Evolutionary conservation across 1,284 basidiomycete species (phyloP).

Genomic region (Cryptococcus jaspeensis): DNA sequence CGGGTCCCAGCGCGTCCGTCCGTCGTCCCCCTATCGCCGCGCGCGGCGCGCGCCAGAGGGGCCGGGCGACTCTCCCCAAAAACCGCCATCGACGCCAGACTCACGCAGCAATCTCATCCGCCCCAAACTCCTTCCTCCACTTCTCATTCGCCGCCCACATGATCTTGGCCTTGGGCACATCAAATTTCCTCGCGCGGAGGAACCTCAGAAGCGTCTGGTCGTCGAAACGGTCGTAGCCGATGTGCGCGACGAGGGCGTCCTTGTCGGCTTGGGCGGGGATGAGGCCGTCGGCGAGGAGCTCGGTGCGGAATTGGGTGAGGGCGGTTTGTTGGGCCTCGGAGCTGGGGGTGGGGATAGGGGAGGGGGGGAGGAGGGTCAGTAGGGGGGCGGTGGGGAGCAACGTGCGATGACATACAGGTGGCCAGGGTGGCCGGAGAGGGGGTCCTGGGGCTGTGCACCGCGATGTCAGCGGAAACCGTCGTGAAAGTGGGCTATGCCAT

Average conservation of each 20-base stretch:
- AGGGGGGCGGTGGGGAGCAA: not conserved
- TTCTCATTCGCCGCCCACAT: slow-evolving; percentile 84
- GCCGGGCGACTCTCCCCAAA: no score
- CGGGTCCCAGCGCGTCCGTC: not conserved
- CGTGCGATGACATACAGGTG: slow-evolving; percentile 59
- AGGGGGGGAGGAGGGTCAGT: not conserved
- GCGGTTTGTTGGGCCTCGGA: slow-evolving; percentile 67
- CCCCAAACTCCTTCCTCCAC: slow-evolving; percentile 86
- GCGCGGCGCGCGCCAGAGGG: no score
- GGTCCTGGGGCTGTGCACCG: slow-evolving; percentile 45
- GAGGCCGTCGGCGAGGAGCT: slow-evolving; percentile 55
- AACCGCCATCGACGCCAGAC: slow-evolving; percentile 30
- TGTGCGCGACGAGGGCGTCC: slow-evolving; percentile 36
- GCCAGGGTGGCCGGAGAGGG: slow-evolving; percentile 73
- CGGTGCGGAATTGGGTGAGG: slow-evolving; percentile 69
- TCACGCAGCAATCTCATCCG: slow-evolving; percentile 82
- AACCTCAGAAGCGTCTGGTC: slow-evolving; percentile 82
- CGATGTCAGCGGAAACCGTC: no score
- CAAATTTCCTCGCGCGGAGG: slow-evolving; percentile 89
- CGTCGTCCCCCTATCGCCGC: not conserved
- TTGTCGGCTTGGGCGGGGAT: slow-evolving; percentile 41
- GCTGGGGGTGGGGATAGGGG: slow-evolving; percentile 12
- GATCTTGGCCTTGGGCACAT: slow-evolving; percentile 72
- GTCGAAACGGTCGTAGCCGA: slow-evolving; percentile 66
- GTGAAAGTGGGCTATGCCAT: no score